phyloP scores from a whole-genome alignment of 2,329 filamentous ascomycete genomes.

The Pezicula neosporulosa region DNA sequence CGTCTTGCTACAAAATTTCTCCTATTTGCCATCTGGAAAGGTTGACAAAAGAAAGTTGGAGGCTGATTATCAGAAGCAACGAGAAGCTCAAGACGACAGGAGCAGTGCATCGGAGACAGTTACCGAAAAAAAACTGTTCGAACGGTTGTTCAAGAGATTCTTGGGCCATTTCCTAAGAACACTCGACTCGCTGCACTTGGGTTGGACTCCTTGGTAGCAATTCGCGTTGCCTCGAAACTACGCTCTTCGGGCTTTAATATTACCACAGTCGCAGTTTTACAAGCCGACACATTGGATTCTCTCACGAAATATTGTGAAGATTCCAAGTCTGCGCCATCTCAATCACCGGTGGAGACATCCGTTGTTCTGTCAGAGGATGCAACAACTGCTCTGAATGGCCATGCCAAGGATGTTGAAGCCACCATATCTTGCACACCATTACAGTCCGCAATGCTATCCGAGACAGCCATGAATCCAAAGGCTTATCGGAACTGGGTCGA shows the following conservation, averaged over 20 bases:
- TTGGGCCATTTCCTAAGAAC: slow-evolving; percentile 21
- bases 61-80: slow-evolving; percentile 43
- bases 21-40: slow-evolving; percentile 79
- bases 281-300: slow-evolving; percentile 42
- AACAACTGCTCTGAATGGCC: slow-evolving; percentile 9
- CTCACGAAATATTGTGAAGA: slow-evolving; percentile 31
- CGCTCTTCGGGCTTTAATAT: slow-evolving; percentile 52
- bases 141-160: slow-evolving; percentile 15
- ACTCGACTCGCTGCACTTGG: slow-evolving; percentile 50
- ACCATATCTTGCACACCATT: slow-evolving; percentile 65
- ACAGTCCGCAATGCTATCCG: slow-evolving; percentile 76
- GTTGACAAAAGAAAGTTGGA: slow-evolving; percentile 67
- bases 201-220: slow-evolving; percentile 63
- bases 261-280: slow-evolving; percentile 59
- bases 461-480: slow-evolving; percentile 56
- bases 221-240: slow-evolving; percentile 61
- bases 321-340: slow-evolving; percentile 5
- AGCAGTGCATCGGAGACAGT: slow-evolving; percentile 22
- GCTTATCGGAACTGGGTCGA: slow-evolving; percentile 80
- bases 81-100: slow-evolving; percentile 6
- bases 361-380: background rate
- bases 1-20: slow-evolving; percentile 60
- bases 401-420: slow-evolving; percentile 39
- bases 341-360: background rate
- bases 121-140: slow-evolving; percentile 12